Evolutionary conservation across 495 filamentous ascomycete species (phyloP), one percentile per base, ranked within the genome.

Genomic region (Penicillium lagena): DNA sequence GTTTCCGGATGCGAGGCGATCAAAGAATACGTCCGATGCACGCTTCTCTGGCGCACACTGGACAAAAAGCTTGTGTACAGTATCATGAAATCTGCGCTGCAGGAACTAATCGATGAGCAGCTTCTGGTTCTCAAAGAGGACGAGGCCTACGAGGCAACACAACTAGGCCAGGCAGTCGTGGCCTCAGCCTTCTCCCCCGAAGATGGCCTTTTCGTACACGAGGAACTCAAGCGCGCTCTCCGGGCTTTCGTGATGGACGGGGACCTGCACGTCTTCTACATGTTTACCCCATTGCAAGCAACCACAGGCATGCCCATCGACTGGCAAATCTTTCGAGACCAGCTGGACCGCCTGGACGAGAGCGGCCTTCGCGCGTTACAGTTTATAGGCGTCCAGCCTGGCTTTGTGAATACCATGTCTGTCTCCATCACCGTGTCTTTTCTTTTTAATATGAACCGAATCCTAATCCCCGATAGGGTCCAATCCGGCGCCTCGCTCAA

Each of bases 211-310:
- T 90, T 89, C 52, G 70, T 90, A 7, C 70, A 89, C 49, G 69
- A 77, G 37, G 87, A 90, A 52, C 67, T 90, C 42, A 71, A 71
- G 45, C 71, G 74, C 46, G 85, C 87, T 1, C 59, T 90, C 3
- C 70, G 77, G 38, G 84, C 81, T 7, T 93, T 93, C 46, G 87
- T 89, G 12, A 80, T 93, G 77, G 85, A 89, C 54, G 85, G 84
- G 12, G 87, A 93, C 38, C 83, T 93, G 82, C 87, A 93, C 54
- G 73, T 89, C 32, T 76, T 90, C 39, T 93, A 90, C 58, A 82
- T 80, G 46, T 89, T 90, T 47, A 90, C 87, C 0, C 87, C 87
- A 1, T 71, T 90, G 9, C 64, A 77, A 31, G 64, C 60, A 7
- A 64, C 74, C 5, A 56, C 62, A 15, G 61, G 54, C 12, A 65